phyloP scores from a whole-genome alignment of 306 rosid species.

The Rosa lucieae region DNA sequence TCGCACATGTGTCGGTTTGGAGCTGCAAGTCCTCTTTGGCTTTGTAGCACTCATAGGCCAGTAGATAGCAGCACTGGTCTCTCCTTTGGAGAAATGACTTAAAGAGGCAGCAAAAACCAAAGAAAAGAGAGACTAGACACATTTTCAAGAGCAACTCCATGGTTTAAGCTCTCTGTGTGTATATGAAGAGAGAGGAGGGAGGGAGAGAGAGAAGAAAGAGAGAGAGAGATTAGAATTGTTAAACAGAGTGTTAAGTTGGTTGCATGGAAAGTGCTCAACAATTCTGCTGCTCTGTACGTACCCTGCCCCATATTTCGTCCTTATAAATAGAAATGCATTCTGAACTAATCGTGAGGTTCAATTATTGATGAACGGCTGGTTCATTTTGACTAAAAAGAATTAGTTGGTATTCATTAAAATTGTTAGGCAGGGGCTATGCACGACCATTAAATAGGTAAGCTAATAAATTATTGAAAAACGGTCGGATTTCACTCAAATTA shows the following conservation, averaged over 20 bases:
- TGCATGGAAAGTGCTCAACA: slow-evolving; percentile 2
- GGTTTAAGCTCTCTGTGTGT: background rate
- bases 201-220: background rate
- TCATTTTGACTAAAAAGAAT: background rate
- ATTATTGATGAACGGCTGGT: background rate
- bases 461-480: background rate
- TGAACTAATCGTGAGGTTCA: background rate
- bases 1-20: slow-evolving; percentile 39
- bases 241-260: background rate
- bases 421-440: background rate
- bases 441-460: background rate
- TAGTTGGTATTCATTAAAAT: background rate
- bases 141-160: slow-evolving; percentile 43
- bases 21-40: slow-evolving; percentile 57
- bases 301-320: background rate
- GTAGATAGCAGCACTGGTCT: slow-evolving; percentile 57
- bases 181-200: background rate
- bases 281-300: background rate
- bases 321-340: slow-evolving; percentile 1
- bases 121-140: slow-evolving; percentile 34
- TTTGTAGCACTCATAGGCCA: slow-evolving; percentile 75
- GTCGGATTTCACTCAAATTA: background rate
- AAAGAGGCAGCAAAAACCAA: slow-evolving; percentile 27
- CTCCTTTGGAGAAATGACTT: slow-evolving; percentile 44
- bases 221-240: background rate